These are phyloP conservation scores for Fusarium albosuccineum DNA, from an alignment of 2,329 filamentous ascomycete genomes.

Conservation along the genomic window DNA sequence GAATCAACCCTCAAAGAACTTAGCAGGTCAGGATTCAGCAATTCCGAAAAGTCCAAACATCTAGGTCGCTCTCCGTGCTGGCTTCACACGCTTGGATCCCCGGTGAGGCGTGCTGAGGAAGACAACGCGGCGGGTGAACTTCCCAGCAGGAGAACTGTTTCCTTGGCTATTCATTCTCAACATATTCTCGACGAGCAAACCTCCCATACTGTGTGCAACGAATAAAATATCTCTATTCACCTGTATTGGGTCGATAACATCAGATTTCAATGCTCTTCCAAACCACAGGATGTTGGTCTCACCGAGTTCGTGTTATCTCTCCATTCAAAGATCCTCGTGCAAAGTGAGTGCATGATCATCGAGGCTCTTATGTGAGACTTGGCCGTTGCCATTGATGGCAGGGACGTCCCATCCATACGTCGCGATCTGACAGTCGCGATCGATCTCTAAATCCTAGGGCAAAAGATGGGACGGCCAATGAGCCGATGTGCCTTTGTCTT, in stretches of 20 bases:
- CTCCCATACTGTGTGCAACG: background rate
- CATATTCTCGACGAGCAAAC: background rate
- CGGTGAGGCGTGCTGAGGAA: background rate
- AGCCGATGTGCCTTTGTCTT: background rate
- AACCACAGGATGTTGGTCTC: too few relatives aligned
- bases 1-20: background rate
- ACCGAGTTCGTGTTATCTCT: background rate
- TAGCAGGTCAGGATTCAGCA: background rate
- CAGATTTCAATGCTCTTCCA: too few relatives aligned
- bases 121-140: background rate
- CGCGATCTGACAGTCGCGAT: background rate
- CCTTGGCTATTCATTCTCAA: background rate
- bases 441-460: background rate
- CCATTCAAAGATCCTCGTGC: background rate
- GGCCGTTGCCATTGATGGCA: background rate
- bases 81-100: fast-evolving
- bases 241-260: background rate
- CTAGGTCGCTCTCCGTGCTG: too few relatives aligned
- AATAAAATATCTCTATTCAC: background rate
- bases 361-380: background rate
- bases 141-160: background rate
- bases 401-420: background rate
- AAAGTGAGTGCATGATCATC: background rate
- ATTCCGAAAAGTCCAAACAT: background rate
- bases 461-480: background rate